Evolutionary conservation across 495 filamentous ascomycete species (phyloP).

Genomic region (Trichoderma asperelloides): DNA sequence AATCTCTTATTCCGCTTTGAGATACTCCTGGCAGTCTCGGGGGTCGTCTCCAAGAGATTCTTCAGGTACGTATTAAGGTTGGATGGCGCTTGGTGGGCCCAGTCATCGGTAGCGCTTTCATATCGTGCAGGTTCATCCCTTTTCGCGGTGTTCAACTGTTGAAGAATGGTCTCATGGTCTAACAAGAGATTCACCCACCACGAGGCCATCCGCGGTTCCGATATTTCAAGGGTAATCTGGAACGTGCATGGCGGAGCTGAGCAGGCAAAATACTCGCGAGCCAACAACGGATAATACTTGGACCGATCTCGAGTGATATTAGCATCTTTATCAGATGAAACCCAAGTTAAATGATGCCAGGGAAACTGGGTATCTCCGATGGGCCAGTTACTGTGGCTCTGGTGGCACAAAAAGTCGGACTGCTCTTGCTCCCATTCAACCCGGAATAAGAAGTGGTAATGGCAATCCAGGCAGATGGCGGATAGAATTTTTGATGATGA

Average conservation of each 20-base stretch:
- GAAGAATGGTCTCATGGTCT: conserved; percentile 43
- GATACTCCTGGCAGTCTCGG: conserved; percentile 41
- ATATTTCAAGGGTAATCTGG: conserved; percentile 43
- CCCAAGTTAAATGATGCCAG: conserved; percentile 20
- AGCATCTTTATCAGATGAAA: not conserved
- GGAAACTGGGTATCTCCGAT: not conserved
- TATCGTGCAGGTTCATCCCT: conserved; percentile 50
- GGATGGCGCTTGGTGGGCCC: conserved; percentile 40
- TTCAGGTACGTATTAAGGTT: conserved; percentile 53
- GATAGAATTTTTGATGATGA: conserved; percentile 13
- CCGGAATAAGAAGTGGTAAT: conserved; percentile 24
- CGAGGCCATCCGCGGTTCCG: conserved; percentile 41
- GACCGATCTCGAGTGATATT: not conserved
- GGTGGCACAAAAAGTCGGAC: not conserved
- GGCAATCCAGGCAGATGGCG: conserved; percentile 24
- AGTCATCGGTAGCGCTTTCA: conserved; percentile 39
- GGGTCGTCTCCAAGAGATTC: conserved; percentile 39
- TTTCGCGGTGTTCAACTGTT: conserved; percentile 44
- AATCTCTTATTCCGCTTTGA: conserved; percentile 64
- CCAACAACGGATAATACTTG: conserved; percentile 23
- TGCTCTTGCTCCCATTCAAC: not conserved
- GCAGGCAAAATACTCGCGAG: conserved; percentile 45
- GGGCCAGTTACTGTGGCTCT: conserved; percentile 11
- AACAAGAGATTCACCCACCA: conserved; percentile 46
- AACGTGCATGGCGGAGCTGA: conserved; percentile 47